Conservation (phyloP, 768 basidiomycete genomes). For the Leucosporidium creatinivorum region DNA sequence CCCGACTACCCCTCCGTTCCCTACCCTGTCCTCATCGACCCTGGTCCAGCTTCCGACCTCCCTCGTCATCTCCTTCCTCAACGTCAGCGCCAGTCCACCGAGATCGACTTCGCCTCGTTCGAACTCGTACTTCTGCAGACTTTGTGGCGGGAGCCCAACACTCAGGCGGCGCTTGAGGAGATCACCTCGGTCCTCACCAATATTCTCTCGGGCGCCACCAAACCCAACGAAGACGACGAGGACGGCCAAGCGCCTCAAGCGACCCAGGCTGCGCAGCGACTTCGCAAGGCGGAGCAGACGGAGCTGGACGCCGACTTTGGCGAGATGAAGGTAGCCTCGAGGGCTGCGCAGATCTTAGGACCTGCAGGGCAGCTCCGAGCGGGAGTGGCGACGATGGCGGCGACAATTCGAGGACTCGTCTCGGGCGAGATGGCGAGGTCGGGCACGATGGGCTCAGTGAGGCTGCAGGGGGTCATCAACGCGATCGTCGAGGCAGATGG, state of each 20-base stretch:
- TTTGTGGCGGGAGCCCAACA: background rate
- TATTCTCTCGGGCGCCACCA: slow-evolving; percentile 5
- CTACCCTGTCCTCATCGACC: slow-evolving; percentile 31
- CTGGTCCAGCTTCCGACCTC: slow-evolving; percentile 18
- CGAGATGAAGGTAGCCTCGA: slow-evolving; percentile 4
- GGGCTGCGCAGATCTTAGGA: slow-evolving; percentile 1
- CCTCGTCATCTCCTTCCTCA: background rate
- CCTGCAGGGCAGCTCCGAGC: slow-evolving; percentile 1
- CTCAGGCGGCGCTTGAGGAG: slow-evolving; percentile 10
- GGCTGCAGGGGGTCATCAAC: slow-evolving; percentile 36
- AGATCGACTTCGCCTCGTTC: slow-evolving; percentile 7
- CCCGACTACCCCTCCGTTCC: slow-evolving; percentile 33
- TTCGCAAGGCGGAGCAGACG: background rate
- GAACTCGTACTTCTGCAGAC: slow-evolving; percentile 2
- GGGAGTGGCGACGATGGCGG: background rate
- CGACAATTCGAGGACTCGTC: slow-evolving; percentile 16
- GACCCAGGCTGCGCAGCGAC: too few species aligned
- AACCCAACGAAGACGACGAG: background rate
- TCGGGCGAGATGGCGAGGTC: slow-evolving; percentile 27
- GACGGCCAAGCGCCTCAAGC: too few species aligned
- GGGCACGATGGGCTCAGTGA: slow-evolving; percentile 23
- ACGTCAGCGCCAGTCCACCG: background rate
- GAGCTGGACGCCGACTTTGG: slow-evolving; percentile 35
- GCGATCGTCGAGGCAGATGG: slow-evolving; percentile 41
- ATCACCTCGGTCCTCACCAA: slow-evolving; percentile 13